Percentiles rank a stretch among this genome's conserved stretches.
Conservation (phyloP, 2,329 filamentous ascomycete species). For the Pseudogymnoascus sp. region DNA sequence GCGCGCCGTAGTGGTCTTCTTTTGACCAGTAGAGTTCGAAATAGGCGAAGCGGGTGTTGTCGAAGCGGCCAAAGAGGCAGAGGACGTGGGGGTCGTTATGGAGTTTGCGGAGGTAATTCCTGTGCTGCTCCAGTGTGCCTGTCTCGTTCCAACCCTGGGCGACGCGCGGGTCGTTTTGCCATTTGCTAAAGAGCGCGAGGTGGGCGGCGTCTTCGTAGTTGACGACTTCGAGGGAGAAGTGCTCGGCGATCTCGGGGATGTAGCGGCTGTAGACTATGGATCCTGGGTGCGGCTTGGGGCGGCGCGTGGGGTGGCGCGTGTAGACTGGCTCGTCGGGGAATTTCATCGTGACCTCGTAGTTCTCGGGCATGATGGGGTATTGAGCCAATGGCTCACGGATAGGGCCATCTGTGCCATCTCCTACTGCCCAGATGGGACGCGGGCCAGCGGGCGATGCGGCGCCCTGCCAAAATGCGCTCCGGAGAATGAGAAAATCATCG, state of each 20-base stretch:
- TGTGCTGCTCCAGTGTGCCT: conserved; percentile 66
- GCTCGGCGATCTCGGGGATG: conserved; percentile 67
- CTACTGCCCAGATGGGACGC: conserved; percentile 48
- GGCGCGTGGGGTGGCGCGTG: conserved; percentile 62
- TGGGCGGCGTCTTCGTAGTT: conserved; percentile 59
- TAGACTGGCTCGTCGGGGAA: conserved; percentile 31
- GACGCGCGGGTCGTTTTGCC: conserved; percentile 79
- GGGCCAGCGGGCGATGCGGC: conserved; percentile 60
- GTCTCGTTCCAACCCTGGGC: conserved; percentile 74
- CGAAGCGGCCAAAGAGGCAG: conserved; percentile 61
- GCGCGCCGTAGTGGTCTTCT: conserved; percentile 53
- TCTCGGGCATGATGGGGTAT: conserved; percentile 36
- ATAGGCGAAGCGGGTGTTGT: conserved; percentile 65
- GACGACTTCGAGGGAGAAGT: conserved; percentile 68
- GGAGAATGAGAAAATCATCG: conserved; percentile 40
- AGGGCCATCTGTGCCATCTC: conserved; percentile 20
- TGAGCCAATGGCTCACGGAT: conserved; percentile 29
- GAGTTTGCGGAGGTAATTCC: conserved; percentile 58
- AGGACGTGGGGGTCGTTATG: conserved; percentile 66
- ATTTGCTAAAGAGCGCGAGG: conserved; percentile 63
- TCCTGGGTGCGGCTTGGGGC: conserved; percentile 62
- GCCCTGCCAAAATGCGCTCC: conserved; percentile 61
- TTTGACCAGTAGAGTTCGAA: conserved; percentile 76
- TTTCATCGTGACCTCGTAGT: conserved; percentile 35
- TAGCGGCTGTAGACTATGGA: conserved; percentile 70